These are phyloP conservation scores for Colletotrichum tabaci DNA, from an alignment of 2,329 filamentous ascomycete genomes.

Conservation along the genomic window DNA sequence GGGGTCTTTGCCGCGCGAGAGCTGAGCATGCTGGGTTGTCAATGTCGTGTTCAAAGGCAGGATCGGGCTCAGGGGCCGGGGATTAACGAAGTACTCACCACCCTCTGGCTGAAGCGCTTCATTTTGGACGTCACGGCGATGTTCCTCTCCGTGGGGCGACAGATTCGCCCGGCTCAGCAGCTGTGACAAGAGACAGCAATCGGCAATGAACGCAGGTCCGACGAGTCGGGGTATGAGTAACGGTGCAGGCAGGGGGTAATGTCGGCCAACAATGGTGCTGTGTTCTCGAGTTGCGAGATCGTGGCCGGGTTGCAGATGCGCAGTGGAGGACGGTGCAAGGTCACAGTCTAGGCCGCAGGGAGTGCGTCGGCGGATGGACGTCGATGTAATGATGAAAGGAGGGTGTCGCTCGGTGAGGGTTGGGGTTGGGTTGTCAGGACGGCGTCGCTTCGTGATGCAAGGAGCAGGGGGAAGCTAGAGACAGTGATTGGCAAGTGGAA, in stretches of 20 bases:
- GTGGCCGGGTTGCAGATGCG: constrained; percentile 15
- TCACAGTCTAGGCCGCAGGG: constrained; percentile 21
- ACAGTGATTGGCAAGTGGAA: constrained; percentile 19
- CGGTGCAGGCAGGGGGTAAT: constrained; percentile 12
- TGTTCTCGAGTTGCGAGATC: constrained; percentile 7
- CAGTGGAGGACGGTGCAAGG: constrained; percentile 7
- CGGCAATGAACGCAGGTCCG: constrained; percentile 34
- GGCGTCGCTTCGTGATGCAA: constrained; percentile 37
- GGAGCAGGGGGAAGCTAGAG: constrained; percentile 32
- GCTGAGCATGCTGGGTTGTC: constrained; percentile 74
- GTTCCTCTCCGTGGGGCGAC: constrained; percentile 41
- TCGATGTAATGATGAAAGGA: constrained; percentile 38
- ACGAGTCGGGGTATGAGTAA: constrained; percentile 17
- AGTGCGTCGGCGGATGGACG: constrained; percentile 40
- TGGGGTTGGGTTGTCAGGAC: constrained; percentile 35
- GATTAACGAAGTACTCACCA: constrained; percentile 75
- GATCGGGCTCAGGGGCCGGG: constrained; percentile 36
- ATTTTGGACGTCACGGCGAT: constrained; percentile 71
- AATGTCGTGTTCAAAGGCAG: constrained; percentile 50
- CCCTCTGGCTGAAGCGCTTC: constrained; percentile 98
- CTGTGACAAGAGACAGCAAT: constrained; percentile 27
- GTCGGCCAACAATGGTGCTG: constrained; percentile 8
- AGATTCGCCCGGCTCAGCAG: constrained; percentile 37
- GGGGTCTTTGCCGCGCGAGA: constrained; percentile 89
- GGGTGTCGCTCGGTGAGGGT: constrained; percentile 39